Evolutionary conservation across 352 stramenopile species (phyloP).

Genomic region (Pythium angustatum): DNA sequence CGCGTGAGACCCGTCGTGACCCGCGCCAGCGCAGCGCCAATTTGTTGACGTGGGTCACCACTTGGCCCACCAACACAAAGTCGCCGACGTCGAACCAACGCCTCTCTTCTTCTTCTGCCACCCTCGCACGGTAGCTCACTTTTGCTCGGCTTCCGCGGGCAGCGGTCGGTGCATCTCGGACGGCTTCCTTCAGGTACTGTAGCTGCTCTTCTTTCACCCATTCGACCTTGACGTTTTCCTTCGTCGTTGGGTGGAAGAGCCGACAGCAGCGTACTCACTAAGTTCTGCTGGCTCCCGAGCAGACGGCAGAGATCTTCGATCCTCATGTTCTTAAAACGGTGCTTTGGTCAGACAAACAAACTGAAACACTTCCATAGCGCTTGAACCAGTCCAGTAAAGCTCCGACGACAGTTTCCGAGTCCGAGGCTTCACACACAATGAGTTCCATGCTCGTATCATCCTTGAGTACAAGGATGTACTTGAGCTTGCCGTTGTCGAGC

Average conservation of each 20-base stretch:
- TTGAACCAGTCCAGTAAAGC: neutral
- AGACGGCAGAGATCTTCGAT: neutral
- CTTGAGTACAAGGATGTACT: neutral
- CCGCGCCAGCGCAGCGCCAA: conserved; percentile 4
- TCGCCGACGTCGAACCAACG: neutral
- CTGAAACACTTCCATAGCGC: neutral
- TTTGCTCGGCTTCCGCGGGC: neutral
- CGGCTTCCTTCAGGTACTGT: neutral
- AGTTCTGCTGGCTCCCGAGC: neutral
- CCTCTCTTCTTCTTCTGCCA: neutral
- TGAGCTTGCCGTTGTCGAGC: neutral
- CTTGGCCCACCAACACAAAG: conserved; percentile 7
- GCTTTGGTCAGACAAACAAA: neutral
- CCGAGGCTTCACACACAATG: neutral
- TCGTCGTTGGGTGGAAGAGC: conserved; percentile 10
- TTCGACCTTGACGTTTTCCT: conserved; percentile 7
- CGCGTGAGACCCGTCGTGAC: neutral
- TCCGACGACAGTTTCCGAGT: neutral
- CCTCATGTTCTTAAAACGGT: neutral
- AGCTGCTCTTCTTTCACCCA: conserved; percentile 2
- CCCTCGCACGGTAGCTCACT: neutral
- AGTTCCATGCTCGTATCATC: neutral
- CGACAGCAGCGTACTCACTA: neutral
- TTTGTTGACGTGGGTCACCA: conserved; percentile 3
- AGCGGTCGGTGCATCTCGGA: conserved; percentile 10